phyloP scores from a whole-genome alignment of 2,329 filamentous ascomycete genomes.

The Coniella vitis region DNA sequence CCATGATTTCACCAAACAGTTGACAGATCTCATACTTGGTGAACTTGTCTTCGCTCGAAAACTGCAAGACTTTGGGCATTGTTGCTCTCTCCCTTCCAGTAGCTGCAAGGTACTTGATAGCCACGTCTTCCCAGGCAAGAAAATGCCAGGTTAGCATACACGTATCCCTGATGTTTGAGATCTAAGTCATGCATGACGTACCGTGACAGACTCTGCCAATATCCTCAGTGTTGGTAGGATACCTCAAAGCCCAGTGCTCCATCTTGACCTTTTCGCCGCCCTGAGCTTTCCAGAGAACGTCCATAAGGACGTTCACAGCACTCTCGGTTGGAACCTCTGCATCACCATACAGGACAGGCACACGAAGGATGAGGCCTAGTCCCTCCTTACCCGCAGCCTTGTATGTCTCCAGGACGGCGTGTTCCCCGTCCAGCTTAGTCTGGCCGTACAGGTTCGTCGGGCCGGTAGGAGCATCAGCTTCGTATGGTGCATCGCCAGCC shows the following conservation, averaged over 20 bases:
- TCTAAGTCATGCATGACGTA: constrained; percentile 28
- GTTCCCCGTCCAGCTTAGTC: constrained; percentile 54
- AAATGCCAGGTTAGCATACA: background rate
- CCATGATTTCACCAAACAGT: constrained; percentile 72
- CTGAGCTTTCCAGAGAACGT: constrained; percentile 68
- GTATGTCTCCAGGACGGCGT: constrained; percentile 59
- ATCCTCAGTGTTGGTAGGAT: constrained; percentile 85
- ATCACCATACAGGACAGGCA: constrained; percentile 80
- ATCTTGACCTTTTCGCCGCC: constrained; percentile 61
- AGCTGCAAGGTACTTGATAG: constrained; percentile 54
- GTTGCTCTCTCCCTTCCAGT: constrained; percentile 36
- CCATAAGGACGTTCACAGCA: constrained; percentile 75
- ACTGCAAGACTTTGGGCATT: constrained; percentile 70
- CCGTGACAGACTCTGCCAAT: constrained; percentile 70
- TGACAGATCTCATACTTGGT: constrained; percentile 89
- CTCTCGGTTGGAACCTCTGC: constrained; percentile 66
- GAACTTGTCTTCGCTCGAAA: constrained; percentile 77
- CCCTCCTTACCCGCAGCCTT: constrained; percentile 40
- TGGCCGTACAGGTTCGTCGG: constrained; percentile 72
- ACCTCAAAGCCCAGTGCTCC: constrained; percentile 80
- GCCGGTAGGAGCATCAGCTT: constrained; percentile 51
- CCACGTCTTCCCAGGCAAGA: constrained; percentile 47
- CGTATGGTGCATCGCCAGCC: constrained; percentile 78
- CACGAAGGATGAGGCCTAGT: constrained; percentile 63
- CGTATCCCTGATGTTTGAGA: constrained; percentile 10